phyloP scores from a whole-genome alignment of 2,329 filamentous ascomycete genomes.

The Paraphoma sp. region DNA sequence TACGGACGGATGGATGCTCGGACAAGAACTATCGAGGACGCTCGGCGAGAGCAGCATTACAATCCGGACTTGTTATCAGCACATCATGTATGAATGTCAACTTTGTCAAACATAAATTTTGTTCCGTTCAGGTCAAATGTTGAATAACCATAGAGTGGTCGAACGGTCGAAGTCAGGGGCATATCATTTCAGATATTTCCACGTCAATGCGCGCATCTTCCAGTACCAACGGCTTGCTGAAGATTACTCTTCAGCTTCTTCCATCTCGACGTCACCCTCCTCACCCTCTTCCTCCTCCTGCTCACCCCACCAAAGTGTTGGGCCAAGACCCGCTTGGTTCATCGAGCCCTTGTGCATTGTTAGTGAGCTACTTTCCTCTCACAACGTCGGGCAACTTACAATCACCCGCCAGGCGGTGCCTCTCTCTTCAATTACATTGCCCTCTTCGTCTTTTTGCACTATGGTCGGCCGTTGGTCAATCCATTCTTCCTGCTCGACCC shows the following conservation, averaged over 20 bases:
- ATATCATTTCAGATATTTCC: neutral
- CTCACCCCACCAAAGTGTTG: constrained; percentile 55
- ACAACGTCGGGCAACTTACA: constrained; percentile 30
- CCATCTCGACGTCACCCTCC: constrained; percentile 37
- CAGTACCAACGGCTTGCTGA: neutral
- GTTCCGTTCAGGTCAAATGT: no score
- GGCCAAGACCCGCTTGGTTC: constrained; percentile 56
- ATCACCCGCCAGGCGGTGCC: constrained; percentile 74
- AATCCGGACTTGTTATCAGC: no score
- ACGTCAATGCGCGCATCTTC: neutral
- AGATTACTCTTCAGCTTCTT: constrained; percentile 26
- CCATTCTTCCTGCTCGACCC: constrained; percentile 89
- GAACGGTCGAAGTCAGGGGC: no score
- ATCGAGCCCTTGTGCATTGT: constrained; percentile 50
- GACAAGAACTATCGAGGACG: no score
- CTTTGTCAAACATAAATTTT: no score
- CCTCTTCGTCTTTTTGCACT: constrained; percentile 70
- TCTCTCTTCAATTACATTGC: constrained; percentile 66
- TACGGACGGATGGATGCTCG: no score
- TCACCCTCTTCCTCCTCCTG: constrained; percentile 36
- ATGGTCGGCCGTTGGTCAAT: constrained; percentile 86
- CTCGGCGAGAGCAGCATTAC: no score
- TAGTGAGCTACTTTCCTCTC: constrained; percentile 4
- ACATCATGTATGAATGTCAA: no score
- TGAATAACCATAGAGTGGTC: no score